These are phyloP conservation scores for Linanthus parryae DNA, from an alignment of 148 eudicot genomes.

Conservation along the genomic window DNA sequence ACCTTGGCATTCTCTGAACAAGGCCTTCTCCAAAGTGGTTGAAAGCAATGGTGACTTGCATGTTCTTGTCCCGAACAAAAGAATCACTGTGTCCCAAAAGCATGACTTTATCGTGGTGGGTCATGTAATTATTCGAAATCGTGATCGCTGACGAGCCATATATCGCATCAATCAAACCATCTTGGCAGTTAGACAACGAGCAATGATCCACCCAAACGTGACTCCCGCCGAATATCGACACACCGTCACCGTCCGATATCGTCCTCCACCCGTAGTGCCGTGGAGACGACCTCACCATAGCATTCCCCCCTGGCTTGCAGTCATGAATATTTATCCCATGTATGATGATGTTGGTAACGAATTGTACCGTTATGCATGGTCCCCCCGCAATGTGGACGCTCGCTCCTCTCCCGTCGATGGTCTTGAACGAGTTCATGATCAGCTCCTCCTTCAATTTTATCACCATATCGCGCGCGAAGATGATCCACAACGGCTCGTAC, in stretches of 20 bases:
- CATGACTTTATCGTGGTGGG: conserved; percentile 62
- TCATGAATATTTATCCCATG: conserved; percentile 52
- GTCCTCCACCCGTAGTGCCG: conserved; percentile 54
- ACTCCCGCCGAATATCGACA: conserved; percentile 51
- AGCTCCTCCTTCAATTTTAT: conserved; percentile 47
- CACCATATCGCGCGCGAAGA: conserved; percentile 49
- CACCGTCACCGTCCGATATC: conserved; percentile 54
- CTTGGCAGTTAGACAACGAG: conserved; percentile 39
- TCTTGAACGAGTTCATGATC: conserved; percentile 60
- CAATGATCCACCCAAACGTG: conserved; percentile 68
- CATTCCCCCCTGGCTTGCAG: conserved; percentile 51
- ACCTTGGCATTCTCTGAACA: conserved; percentile 61
- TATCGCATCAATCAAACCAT: conserved; percentile 56
- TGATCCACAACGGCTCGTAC: conserved; percentile 58
- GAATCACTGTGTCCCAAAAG: conserved; percentile 52
- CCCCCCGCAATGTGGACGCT: conserved; percentile 62
- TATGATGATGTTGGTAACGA: conserved; percentile 39
- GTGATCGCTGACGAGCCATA: conserved; percentile 56
- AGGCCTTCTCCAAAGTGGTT: conserved; percentile 52
- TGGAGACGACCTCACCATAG: conserved; percentile 47
- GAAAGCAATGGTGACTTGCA: conserved; percentile 49
- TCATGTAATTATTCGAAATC: conserved; percentile 51
- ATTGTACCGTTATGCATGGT: conserved; percentile 57
- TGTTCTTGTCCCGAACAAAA: conserved; percentile 35
- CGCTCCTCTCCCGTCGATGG: conserved; percentile 60